Evolutionary conservation across 164 flowering plant genomes (phyloP).

Genomic region (Pachysandra terminalis): DNA sequence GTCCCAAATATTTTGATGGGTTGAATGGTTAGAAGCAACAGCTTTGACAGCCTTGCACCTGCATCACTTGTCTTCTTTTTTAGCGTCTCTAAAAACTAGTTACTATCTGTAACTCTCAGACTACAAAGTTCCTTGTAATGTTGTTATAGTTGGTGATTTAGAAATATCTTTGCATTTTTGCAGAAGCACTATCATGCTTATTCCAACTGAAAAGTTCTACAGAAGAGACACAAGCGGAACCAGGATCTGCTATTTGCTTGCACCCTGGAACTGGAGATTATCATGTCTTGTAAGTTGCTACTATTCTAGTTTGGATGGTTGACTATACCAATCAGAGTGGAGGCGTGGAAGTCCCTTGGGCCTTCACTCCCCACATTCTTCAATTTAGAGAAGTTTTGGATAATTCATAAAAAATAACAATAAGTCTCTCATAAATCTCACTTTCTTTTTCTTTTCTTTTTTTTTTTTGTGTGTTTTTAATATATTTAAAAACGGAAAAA

Average conservation of each 20-base stretch:
- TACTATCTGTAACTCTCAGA: background rate
- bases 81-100: too few species aligned
- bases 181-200: slow-evolving; percentile 66
- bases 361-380: too few species aligned
- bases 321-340: too few species aligned
- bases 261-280: slow-evolving; percentile 70
- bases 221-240: slow-evolving; percentile 49
- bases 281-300: slow-evolving; percentile 74
- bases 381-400: too few species aligned
- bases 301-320: background rate
- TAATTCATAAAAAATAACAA: too few species aligned
- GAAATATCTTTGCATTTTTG: slow-evolving; percentile 2
- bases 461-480: too few species aligned
- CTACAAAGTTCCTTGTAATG: background rate
- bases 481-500: too few species aligned
- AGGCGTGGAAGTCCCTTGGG: too few species aligned
- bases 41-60: background rate
- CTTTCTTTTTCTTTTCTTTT: too few species aligned
- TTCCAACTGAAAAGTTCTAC: slow-evolving; percentile 64
- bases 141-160: too few species aligned
- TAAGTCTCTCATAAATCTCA: too few species aligned
- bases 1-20: background rate
- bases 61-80: background rate
- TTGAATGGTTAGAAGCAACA: background rate
- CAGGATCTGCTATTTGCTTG: slow-evolving; percentile 56